Evolutionary conservation across 1,139 yeast genomes (phyloP).

Genomic region (Pneumocystis sp.): DNA sequence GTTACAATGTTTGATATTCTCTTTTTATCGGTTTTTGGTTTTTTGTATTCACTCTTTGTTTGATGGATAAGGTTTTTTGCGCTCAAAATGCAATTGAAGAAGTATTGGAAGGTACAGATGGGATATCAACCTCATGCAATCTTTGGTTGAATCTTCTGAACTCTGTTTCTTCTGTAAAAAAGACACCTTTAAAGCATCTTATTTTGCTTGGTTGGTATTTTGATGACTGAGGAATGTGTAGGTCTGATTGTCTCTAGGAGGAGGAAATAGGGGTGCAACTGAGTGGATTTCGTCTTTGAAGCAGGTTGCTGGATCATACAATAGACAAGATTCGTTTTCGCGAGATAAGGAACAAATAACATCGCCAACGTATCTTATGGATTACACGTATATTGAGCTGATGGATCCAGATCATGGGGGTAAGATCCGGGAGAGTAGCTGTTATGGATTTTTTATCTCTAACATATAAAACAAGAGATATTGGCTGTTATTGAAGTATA

Average conservation of each 20-base stretch:
- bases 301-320: neutral
- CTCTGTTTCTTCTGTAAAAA: neutral
- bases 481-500: conserved; percentile 24
- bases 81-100: neutral
- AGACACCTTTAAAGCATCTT: neutral
- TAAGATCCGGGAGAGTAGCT: conserved; percentile 2
- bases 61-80: neutral
- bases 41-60: neutral
- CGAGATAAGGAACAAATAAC: neutral
- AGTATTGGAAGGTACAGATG: neutral
- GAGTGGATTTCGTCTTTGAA: neutral
- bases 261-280: neutral
- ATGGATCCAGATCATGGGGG: conserved; percentile 24
- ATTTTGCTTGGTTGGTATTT: neutral
- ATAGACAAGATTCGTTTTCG: neutral
- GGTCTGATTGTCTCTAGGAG: neutral
- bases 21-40: too few species aligned
- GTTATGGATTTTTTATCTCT: neutral
- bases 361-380: conserved; percentile 15
- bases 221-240: neutral
- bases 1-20: too few species aligned
- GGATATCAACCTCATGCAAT: neutral
- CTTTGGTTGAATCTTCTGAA: neutral
- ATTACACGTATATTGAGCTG: conserved; percentile 26
- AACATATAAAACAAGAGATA: conserved; percentile 11